Percentiles rank a stretch among this genome's conserved stretches.
Conservation (phyloP, 2,329 filamentous ascomycete genomes). For the Alternaria ventricosa region DNA sequence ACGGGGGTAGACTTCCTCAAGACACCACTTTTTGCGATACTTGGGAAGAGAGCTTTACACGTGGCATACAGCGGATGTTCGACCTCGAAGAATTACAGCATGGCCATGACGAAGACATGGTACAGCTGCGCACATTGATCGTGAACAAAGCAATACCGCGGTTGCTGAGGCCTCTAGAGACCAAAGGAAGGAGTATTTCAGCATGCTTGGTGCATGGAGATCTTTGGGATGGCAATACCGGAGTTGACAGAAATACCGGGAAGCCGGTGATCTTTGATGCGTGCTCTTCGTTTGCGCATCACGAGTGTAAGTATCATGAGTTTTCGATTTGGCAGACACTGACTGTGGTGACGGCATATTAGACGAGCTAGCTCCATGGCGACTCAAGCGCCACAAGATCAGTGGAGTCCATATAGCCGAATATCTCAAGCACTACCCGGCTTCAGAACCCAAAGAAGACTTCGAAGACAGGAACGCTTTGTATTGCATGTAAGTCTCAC, state of each 20-base stretch:
- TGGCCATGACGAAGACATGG: background rate
- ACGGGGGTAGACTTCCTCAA: background rate
- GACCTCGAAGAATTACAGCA: background rate
- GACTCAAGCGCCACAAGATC: too few relatives aligned
- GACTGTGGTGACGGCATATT: too few relatives aligned
- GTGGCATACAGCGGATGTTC: background rate
- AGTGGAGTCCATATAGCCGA: too few relatives aligned
- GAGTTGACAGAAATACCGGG: background rate
- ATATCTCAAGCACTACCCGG: too few relatives aligned
- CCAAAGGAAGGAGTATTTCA: background rate
- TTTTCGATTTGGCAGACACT: too few relatives aligned
- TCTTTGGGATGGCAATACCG: background rate
- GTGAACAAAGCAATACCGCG: background rate
- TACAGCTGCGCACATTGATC: background rate
- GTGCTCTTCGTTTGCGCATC: too few relatives aligned
- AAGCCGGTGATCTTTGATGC: too few relatives aligned
- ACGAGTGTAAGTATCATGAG: too few relatives aligned
- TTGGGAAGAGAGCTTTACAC: background rate
- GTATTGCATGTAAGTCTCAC: too few relatives aligned
- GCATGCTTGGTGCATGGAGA: background rate
- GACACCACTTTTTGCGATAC: background rate
- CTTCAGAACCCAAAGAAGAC: too few relatives aligned
- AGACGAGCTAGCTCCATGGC: too few relatives aligned
- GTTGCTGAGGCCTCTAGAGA: background rate
- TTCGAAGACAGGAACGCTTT: too few relatives aligned